These are phyloP conservation scores for Pseudopithomyces chartarum DNA, from an alignment of 2,329 filamentous ascomycete genomes.

Conservation along the genomic window DNA sequence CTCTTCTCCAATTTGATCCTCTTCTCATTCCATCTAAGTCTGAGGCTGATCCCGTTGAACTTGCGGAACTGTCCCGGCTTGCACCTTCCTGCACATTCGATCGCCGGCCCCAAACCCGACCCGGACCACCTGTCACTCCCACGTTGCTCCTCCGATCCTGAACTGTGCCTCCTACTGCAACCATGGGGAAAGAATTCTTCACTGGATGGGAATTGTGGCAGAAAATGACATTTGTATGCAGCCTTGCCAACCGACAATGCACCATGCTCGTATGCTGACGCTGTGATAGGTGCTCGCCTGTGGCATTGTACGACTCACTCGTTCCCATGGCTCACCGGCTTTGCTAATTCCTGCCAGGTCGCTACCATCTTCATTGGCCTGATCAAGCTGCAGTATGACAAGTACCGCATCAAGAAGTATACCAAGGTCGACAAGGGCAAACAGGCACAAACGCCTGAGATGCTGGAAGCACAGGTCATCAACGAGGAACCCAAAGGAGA, in stretches of 20 bases:
- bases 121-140: slow-evolving; percentile 14
- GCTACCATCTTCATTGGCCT: slow-evolving; percentile 71
- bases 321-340: background rate
- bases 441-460: slow-evolving; percentile 56
- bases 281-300: slow-evolving; percentile 69
- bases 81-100: slow-evolving; percentile 10
- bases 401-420: slow-evolving; percentile 50
- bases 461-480: slow-evolving; percentile 67
- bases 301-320: slow-evolving; percentile 60
- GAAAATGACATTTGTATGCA: slow-evolving; percentile 84
- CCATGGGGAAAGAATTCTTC: slow-evolving; percentile 49
- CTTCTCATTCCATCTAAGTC: background rate
- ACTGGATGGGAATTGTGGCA: slow-evolving; percentile 78
- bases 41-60: slow-evolving; percentile 3
- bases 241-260: background rate
- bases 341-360: slow-evolving; percentile 50
- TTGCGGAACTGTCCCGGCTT: slow-evolving; percentile 5
- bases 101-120: slow-evolving; percentile 17
- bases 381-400: slow-evolving; percentile 62
- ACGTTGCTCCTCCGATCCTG: slow-evolving; percentile 25
- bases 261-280: slow-evolving; percentile 27
- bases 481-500: slow-evolving; percentile 59
- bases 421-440: slow-evolving; percentile 45
- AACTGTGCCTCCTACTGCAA: slow-evolving; percentile 21
- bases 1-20: slow-evolving; percentile 1